Base-by-base conservation (phyloP, 2,329 filamentous ascomycete species). In the Diaporthe destruens region DNA sequence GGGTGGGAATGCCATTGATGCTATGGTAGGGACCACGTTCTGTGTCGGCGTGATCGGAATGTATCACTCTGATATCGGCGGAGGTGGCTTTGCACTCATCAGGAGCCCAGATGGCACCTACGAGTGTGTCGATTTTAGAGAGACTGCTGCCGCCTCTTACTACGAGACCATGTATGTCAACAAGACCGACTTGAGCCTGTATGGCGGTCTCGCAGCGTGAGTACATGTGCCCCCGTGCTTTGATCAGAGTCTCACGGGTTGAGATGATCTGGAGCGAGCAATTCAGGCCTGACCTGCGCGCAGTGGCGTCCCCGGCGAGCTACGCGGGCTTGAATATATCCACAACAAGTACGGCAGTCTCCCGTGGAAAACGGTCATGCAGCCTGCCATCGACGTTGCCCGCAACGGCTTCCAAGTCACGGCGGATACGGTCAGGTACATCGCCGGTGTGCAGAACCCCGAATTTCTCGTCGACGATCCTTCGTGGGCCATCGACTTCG, bases 101-200 rank as follows among this genome's bases (percentile, higher is more conserved):
- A 87, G 91, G 74, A 83, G 86, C 2, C 81, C 87, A 6, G 87
- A 93, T 74, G 92, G 92, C 6, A 83, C 84, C 11, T 96, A 94
- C 78, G 94, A 97, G 77, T 93, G 90, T 75, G 90, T 97, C 75
- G 94, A 98, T 80, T 97, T 96, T 80, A 87, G 95, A 20, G 95
- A 97, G 81, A 94, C 90, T 0, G 95, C 95, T 0, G 94, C 95
- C 0, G 93, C 91, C 0, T 93, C 93, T 1, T 91, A 94, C 0
- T 93, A 88, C 74, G 85, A 95, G 80, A 88, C 94, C 76, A 98
- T 97, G 95, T 98, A 91, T 82, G 89, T 89, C 69, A 89, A 92
- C 74, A 89, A 95, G 76, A 87, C 86, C 0, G 82, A 87, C 6
- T 87, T 87, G 2, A 93, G 92, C 65, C 83, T 94, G 4, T 86